A percentile compares a stretch with the other conserved stretches of the same genome.
These are phyloP conservation scores for Cornus suecica DNA, from an alignment of 148 eudicot genomes.

Conservation along the genomic window DNA sequence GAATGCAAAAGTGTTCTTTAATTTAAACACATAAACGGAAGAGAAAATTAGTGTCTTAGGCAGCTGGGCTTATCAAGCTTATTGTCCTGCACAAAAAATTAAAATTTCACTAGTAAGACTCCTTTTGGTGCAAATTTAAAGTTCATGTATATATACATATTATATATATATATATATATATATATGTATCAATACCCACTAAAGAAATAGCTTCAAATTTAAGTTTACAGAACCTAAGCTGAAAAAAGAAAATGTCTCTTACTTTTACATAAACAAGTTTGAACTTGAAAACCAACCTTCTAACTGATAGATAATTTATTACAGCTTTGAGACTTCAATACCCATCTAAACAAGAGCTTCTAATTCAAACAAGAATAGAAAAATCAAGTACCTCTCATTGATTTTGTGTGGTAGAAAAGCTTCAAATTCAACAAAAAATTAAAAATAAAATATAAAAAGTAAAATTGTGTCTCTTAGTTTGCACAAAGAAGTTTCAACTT, in stretches of 20 bases:
- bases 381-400: not conserved
- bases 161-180: no score
- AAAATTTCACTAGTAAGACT: not conserved
- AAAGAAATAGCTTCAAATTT: no score
- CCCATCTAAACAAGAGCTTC: not conserved
- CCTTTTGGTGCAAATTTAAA: not conserved
- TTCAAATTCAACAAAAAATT: no score
- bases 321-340: not conserved
- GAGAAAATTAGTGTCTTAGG: not conserved
- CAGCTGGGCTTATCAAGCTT: not conserved
- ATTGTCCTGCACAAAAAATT: not conserved
- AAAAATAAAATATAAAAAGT: no score
- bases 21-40: not conserved
- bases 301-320: no score
- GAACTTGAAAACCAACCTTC: not conserved
- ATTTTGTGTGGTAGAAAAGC: not conserved
- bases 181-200: no score
- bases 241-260: no score
- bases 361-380: not conserved
- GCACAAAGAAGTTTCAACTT: not conserved
- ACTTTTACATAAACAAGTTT: no score
- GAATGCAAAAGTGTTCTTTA: not conserved
- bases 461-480: no score
- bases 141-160: not conserved
- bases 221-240: no score